These are phyloP conservation scores for Emericellopsis atlantica DNA, from an alignment of 2,329 filamentous ascomycete species.

Conservation along the genomic window DNA sequence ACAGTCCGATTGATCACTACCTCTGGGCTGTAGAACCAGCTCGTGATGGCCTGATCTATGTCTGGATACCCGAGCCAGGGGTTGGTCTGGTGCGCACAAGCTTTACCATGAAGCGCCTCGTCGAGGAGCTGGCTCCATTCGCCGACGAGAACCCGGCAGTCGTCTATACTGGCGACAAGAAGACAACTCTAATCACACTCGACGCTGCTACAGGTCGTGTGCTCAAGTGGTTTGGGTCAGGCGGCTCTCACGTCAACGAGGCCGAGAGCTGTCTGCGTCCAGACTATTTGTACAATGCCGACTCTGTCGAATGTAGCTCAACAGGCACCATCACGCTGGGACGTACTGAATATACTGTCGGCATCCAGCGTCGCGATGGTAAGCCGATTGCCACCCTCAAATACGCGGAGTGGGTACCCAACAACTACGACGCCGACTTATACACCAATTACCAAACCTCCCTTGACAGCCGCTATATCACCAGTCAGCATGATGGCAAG, in stretches of 20 bases:
- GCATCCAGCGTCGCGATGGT: constrained; percentile 64
- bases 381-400: constrained; percentile 76
- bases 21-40: constrained; percentile 93
- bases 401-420: constrained; percentile 91
- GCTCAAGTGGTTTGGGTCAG: constrained; percentile 71
- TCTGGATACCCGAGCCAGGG: constrained; percentile 58
- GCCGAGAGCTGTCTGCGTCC: constrained; percentile 65
- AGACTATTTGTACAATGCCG: constrained; percentile 52
- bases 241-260: constrained; percentile 54
- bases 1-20: constrained; percentile 65
- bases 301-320: constrained; percentile 64
- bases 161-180: constrained; percentile 85
- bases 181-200: constrained; percentile 77
- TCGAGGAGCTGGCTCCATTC: constrained; percentile 72
- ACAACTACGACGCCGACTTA: constrained; percentile 81
- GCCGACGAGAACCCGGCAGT: constrained; percentile 63
- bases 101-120: constrained; percentile 72
- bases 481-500: constrained; percentile 72
- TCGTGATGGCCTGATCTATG: constrained; percentile 74
- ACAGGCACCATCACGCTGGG: constrained; percentile 73
- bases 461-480: constrained; percentile 81
- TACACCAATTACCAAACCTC: constrained; percentile 69
- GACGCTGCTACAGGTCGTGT: constrained; percentile 77
- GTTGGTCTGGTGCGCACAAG: constrained; percentile 52
- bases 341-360: constrained; percentile 79